Percentiles rank a stretch among this genome's conserved stretches.
phyloP scores from a whole-genome alignment of 2,329 filamentous ascomycete genomes.

The Albophoma yamanashiensis region DNA sequence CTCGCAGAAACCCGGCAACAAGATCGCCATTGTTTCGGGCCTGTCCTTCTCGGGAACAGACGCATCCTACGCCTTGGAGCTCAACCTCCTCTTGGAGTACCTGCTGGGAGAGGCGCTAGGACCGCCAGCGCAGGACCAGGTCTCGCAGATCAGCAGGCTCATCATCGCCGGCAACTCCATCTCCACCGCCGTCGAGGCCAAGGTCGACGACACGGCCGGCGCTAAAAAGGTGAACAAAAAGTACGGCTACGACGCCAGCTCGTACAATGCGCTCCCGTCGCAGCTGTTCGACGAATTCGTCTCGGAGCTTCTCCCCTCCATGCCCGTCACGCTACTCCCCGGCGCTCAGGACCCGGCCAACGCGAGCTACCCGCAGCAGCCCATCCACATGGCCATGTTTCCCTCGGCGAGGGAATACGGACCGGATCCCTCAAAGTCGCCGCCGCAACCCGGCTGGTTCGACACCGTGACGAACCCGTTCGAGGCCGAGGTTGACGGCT shows the following conservation, averaged over 20 bases:
- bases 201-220: slow-evolving; percentile 25
- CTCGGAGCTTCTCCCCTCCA: slow-evolving; percentile 65
- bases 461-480: slow-evolving; percentile 88
- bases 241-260: slow-evolving; percentile 84
- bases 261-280: slow-evolving; percentile 81
- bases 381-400: slow-evolving; percentile 88
- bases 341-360: slow-evolving; percentile 82
- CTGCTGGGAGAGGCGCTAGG: slow-evolving; percentile 72
- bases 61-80: slow-evolving; percentile 58
- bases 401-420: slow-evolving; percentile 62
- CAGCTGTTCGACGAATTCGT: slow-evolving; percentile 78
- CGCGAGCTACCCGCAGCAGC: slow-evolving; percentile 81
- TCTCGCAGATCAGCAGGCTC: slow-evolving; percentile 66
- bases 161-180: slow-evolving; percentile 91
- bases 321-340: slow-evolving; percentile 83
- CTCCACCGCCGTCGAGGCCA: slow-evolving; percentile 43
- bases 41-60: slow-evolving; percentile 70
- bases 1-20: slow-evolving; percentile 28
- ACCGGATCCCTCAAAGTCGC: slow-evolving; percentile 25
- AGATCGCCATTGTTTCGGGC: slow-evolving; percentile 80
- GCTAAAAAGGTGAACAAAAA: slow-evolving; percentile 58
- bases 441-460: slow-evolving; percentile 57
- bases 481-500: slow-evolving; percentile 84
- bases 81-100: slow-evolving; percentile 75
- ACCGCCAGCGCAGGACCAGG: slow-evolving; percentile 43